phyloP scores from a whole-genome alignment of 2,329 filamentous ascomycete species.

The Sporothrix euskadiensis region DNA sequence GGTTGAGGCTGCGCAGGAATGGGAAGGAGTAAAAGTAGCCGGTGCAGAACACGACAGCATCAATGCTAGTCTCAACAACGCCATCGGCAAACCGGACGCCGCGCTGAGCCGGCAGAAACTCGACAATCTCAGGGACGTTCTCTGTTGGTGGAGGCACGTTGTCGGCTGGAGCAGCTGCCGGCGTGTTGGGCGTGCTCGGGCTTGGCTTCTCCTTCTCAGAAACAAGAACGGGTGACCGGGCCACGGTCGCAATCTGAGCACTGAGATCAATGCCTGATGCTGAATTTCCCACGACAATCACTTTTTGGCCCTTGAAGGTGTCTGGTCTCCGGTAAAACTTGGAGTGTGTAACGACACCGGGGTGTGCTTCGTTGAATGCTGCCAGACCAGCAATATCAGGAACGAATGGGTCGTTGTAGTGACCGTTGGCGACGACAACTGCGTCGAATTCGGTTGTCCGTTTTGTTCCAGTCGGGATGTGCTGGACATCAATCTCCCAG shows the following conservation, averaged over 20 bases:
- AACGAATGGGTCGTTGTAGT: constrained; percentile 64
- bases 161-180: constrained; percentile 29
- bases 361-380: constrained; percentile 56
- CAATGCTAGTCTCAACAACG: constrained; percentile 54
- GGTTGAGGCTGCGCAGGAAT: constrained; percentile 59
- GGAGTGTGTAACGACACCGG: constrained; percentile 62
- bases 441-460: constrained; percentile 55
- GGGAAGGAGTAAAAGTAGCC: constrained; percentile 71
- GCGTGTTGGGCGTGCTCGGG: constrained; percentile 34
- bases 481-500: constrained; percentile 39
- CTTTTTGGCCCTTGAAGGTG: constrained; percentile 39
- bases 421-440: constrained; percentile 62
- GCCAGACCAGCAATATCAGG: constrained; percentile 61
- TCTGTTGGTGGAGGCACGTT: background rate
- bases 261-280: constrained; percentile 48
- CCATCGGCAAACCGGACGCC: constrained; percentile 63
- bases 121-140: constrained; percentile 49
- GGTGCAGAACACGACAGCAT: constrained; percentile 67
- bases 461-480: constrained; percentile 37
- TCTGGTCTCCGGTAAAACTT: constrained; percentile 63
- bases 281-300: constrained; percentile 56
- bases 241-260: constrained; percentile 45
- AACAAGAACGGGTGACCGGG: constrained; percentile 53
- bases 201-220: constrained; percentile 18
- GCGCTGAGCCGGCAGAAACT: constrained; percentile 46